These are phyloP conservation scores for Nemania sp. DNA, from an alignment of 2,329 filamentous ascomycete genomes.

Conservation along the genomic window DNA sequence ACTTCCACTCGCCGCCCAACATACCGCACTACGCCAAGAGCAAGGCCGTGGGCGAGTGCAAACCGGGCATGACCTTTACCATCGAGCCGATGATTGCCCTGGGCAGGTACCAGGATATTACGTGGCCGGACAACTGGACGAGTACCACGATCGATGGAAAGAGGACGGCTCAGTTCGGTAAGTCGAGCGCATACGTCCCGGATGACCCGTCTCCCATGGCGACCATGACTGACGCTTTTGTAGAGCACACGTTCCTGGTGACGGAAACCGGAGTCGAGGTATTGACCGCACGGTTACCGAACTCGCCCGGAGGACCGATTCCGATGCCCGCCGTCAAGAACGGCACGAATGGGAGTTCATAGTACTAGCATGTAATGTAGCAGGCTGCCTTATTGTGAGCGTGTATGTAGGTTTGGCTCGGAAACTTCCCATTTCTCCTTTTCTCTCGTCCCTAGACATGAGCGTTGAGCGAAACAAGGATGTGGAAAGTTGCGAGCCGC, in stretches of 20 bases:
- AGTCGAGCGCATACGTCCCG: conserved; percentile 38
- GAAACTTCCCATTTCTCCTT: too few species aligned
- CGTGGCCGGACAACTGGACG: conserved; percentile 99
- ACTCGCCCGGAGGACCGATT: conserved; percentile 77
- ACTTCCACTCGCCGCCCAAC: conserved; percentile 93
- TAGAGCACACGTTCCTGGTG: conserved; percentile 81
- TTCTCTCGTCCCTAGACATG: too few species aligned
- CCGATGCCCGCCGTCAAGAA: conserved; percentile 52
- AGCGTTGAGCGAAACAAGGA: too few species aligned
- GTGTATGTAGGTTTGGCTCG: not conserved
- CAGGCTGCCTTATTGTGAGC: not conserved
- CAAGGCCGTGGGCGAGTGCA: conserved; percentile 92
- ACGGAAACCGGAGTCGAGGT: conserved; percentile 85
- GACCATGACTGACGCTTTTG: conserved; percentile 2
- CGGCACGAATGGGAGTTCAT: conserved; percentile 26
- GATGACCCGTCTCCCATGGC: not conserved
- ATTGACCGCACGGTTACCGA: conserved; percentile 72
- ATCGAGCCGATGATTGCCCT: conserved; percentile 98
- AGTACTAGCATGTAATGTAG: not conserved
- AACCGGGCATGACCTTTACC: conserved; percentile 97
- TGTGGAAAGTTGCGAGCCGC: too few species aligned
- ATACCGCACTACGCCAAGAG: conserved; percentile 98
- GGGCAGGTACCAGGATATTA: conserved; percentile 88
- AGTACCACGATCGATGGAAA: conserved; percentile 90
- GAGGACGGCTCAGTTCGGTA: conserved; percentile 89